These are phyloP conservation scores for Triangularia setosa DNA, from an alignment of 2,329 filamentous ascomycete species.

Conservation along the genomic window DNA sequence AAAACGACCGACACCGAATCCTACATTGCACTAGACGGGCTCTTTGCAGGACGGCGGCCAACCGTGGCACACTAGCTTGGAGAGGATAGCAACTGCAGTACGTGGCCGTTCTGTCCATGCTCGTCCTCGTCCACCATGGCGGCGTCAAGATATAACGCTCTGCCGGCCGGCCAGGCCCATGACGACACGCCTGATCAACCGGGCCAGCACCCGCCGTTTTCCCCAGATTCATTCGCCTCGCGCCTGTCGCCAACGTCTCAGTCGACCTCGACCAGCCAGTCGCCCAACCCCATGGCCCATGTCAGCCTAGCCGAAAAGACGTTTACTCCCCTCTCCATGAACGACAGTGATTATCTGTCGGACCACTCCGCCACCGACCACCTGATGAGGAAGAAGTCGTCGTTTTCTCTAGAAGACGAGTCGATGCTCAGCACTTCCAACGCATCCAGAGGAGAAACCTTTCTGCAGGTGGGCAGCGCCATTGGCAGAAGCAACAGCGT, in stretches of 20 bases:
- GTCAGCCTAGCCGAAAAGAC: constrained; percentile 26
- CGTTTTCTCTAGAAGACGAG: constrained; percentile 3
- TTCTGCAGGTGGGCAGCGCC: constrained; percentile 12
- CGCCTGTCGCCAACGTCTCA: constrained; percentile 18
- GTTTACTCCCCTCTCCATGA: constrained; percentile 33
- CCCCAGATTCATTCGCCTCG: constrained; percentile 11
- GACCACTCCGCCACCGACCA: constrained; percentile 9
- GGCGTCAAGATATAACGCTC: constrained; percentile 15
- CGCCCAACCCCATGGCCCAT: constrained; percentile 24
- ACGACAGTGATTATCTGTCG: constrained; percentile 23
- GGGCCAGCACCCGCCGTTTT: background rate
- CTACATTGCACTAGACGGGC: constrained; percentile 9
- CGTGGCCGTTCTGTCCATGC: constrained; percentile 6
- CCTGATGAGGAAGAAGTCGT: constrained; percentile 2
- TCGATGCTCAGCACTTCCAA: constrained; percentile 11
- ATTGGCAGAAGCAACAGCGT: constrained; percentile 17
- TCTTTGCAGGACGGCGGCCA: background rate
- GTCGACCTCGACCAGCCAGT: constrained; percentile 15
- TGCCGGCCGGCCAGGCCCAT: constrained; percentile 14
- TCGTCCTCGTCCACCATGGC: constrained; percentile 15
- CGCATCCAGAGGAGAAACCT: constrained; percentile 8
- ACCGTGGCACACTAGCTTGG: constrained; percentile 4
- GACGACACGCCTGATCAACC: constrained; percentile 18
- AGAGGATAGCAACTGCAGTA: background rate
- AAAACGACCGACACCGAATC: constrained; percentile 8